Evolutionary conservation across 2,329 filamentous ascomycete genomes (phyloP).

Genomic region (Penicillium sp.): DNA sequence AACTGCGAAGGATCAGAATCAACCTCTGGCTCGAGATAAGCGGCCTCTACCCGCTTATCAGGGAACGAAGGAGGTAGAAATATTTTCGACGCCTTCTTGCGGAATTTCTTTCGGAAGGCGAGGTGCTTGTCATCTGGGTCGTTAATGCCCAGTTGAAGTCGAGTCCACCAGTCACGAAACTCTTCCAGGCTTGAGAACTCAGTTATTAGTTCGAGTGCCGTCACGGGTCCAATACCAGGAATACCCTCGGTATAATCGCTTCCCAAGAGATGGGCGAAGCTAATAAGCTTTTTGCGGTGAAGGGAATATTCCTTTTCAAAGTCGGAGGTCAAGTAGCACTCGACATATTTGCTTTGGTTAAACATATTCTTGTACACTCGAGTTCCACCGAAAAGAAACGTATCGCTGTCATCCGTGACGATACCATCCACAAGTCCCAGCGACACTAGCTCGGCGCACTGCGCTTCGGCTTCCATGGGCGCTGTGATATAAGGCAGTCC

Average conservation of each 20-base stretch:
- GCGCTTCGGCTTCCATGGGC: constrained; percentile 98
- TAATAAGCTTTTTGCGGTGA: constrained; percentile 81
- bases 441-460: constrained; percentile 86
- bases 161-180: constrained; percentile 86
- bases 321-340: constrained; percentile 84
- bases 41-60: constrained; percentile 71
- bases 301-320: constrained; percentile 87
- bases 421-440: constrained; percentile 93
- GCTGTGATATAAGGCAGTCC: constrained; percentile 95
- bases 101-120: constrained; percentile 80
- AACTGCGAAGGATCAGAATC: constrained; percentile 76
- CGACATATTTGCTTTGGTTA: constrained; percentile 95
- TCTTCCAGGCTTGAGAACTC: constrained; percentile 74
- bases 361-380: constrained; percentile 99
- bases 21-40: constrained; percentile 84
- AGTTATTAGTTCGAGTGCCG: constrained; percentile 87
- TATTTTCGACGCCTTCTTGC: constrained; percentile 77
- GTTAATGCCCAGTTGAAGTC: constrained; percentile 70
- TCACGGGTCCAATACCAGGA: constrained; percentile 87
- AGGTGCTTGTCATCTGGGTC: constrained; percentile 56
- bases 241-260: constrained; percentile 95
- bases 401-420: constrained; percentile 95
- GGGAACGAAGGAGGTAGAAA: constrained; percentile 84
- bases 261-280: constrained; percentile 84
- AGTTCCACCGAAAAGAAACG: constrained; percentile 93